A percentile compares a stretch with the other conserved stretches of the same genome.
Conservation (phyloP, 768 basidiomycete genomes). For the Harrya chromipes region DNA sequence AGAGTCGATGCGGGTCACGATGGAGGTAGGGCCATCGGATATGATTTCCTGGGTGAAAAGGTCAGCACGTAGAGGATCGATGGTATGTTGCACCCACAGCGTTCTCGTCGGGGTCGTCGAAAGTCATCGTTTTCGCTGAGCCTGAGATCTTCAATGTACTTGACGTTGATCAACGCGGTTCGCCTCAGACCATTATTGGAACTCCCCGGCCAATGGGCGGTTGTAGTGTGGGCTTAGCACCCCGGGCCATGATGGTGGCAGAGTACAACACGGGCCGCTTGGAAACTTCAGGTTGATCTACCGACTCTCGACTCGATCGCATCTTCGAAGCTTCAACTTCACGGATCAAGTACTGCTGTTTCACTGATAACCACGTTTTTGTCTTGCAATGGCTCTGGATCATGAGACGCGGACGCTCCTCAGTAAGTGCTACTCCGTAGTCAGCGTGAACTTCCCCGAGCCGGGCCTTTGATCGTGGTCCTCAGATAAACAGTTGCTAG, state of each 20-base stretch:
- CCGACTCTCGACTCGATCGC: background rate
- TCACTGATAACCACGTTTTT: background rate
- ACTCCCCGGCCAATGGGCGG: too few species aligned
- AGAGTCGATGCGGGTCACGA: constrained; percentile 19
- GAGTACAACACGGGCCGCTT: background rate
- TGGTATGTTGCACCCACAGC: constrained; percentile 5
- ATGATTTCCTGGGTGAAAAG: constrained; percentile 18
- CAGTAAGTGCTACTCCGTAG: constrained; percentile 11
- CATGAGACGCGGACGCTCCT: constrained; percentile 16
- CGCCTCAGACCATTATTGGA: background rate
- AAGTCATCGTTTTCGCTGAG: constrained; percentile 4
- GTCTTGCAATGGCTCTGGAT: constrained; percentile 12
- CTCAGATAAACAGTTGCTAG: constrained; percentile 25
- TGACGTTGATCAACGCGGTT: background rate
- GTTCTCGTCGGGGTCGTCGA: background rate
- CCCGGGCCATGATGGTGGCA: background rate
- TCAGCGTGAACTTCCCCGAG: background rate
- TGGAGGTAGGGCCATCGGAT: constrained; percentile 24
- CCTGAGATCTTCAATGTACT: background rate
- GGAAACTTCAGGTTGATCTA: too few species aligned
- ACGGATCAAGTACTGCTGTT: background rate
- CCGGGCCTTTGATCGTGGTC: background rate
- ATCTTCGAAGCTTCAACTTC: too few species aligned
- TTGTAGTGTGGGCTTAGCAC: too few species aligned
- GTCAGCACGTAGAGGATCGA: constrained; percentile 3